These are phyloP conservation scores for Stromatinia cepivora DNA, from an alignment of 2,329 filamentous ascomycete genomes.

Conservation along the genomic window DNA sequence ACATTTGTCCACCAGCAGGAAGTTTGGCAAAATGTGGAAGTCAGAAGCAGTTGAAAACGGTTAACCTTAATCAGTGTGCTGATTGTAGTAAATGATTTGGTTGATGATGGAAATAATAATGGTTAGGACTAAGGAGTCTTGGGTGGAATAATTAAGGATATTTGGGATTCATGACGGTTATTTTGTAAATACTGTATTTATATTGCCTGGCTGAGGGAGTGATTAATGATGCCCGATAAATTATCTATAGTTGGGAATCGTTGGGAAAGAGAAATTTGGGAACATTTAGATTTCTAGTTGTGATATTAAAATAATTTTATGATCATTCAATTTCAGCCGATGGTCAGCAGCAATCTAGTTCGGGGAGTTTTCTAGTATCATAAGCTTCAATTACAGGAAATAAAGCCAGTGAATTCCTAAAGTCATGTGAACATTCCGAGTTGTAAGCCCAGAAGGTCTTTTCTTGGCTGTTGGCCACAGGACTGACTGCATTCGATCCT, in stretches of 20 bases:
- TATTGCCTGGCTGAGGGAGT: not conserved
- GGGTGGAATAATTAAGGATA: not conserved
- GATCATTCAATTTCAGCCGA: too few relatives aligned
- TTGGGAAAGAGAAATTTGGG: not conserved
- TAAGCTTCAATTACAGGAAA: too few relatives aligned
- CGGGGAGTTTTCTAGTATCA: not conserved
- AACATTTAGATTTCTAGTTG: not conserved
- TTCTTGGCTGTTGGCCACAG: not conserved
- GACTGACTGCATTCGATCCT: not conserved
- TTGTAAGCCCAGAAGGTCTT: not conserved
- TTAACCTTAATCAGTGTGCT: slow-evolving; percentile 9
- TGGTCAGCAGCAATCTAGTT: not conserved
- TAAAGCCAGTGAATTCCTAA: not conserved
- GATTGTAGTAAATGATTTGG: slow-evolving; percentile 5
- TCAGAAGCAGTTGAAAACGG: not conserved
- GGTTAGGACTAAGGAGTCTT: not conserved
- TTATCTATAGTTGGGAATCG: accelerated
- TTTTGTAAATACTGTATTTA: not conserved
- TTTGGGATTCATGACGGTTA: not conserved
- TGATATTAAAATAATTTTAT: not conserved
- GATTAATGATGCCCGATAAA: too few relatives aligned
- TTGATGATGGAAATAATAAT: not conserved
- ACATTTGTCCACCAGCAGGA: slow-evolving; percentile 16
- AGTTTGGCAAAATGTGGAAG: not conserved
- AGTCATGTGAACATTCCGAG: not conserved